Evolutionary conservation across 2,329 filamentous ascomycete genomes (phyloP).

Genomic region (Fusarium albosuccineum): DNA sequence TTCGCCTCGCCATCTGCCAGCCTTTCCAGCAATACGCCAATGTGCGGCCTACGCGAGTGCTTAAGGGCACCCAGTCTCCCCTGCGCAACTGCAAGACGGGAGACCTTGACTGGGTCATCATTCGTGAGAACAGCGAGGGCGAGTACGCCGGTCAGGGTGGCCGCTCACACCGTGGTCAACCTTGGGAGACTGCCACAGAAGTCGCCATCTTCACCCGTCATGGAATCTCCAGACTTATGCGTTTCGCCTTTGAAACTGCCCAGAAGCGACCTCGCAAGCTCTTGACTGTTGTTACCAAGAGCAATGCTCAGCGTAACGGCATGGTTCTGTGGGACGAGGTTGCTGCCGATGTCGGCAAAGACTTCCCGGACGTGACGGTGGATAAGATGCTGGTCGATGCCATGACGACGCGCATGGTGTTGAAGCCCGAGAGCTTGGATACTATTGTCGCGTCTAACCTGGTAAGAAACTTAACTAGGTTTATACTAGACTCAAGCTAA

Average conservation of each 20-base stretch:
- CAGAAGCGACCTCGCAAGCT: slow-evolving; percentile 67
- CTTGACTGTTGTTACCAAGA: slow-evolving; percentile 74
- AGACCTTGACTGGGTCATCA: slow-evolving; percentile 74
- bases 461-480: slow-evolving; percentile 27
- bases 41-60: slow-evolving; percentile 72
- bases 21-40: slow-evolving; percentile 76
- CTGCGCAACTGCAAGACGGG: slow-evolving; percentile 64
- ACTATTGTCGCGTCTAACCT: slow-evolving; percentile 75
- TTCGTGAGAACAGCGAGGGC: slow-evolving; percentile 76
- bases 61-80: slow-evolving; percentile 70
- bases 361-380: slow-evolving; percentile 70
- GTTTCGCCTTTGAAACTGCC: slow-evolving; percentile 73
- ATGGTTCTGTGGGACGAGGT: slow-evolving; percentile 79
- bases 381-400: slow-evolving; percentile 78
- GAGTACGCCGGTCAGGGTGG: slow-evolving; percentile 76
- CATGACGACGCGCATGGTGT: slow-evolving; percentile 74
- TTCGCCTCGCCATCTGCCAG: slow-evolving; percentile 74
- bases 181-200: slow-evolving; percentile 73
- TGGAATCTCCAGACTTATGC: slow-evolving; percentile 69
- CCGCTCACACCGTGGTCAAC: slow-evolving; percentile 67
- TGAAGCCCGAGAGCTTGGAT: slow-evolving; percentile 70
- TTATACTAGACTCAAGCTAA: background rate
- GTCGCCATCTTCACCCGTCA: slow-evolving; percentile 73
- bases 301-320: slow-evolving; percentile 74
- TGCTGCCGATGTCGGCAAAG: slow-evolving; percentile 64